A percentile compares a stretch with the other conserved stretches of the same genome.
Evolutionary conservation across 2,329 filamentous ascomycete genomes (phyloP).

Genomic region (Epichloe glyceriae): DNA sequence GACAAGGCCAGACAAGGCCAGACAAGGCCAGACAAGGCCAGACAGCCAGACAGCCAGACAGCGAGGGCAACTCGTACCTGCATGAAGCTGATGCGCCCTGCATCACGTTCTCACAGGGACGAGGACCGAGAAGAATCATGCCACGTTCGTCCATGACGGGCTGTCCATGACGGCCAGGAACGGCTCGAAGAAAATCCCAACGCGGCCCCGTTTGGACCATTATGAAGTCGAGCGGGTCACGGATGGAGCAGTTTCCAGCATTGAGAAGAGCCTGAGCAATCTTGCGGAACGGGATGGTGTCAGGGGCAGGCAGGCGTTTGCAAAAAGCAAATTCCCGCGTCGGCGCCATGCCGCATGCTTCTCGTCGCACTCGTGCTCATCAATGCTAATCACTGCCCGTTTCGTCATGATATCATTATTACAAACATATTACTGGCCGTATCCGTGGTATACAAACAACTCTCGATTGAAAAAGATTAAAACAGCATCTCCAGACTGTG

Average conservation of each 20-base stretch:
- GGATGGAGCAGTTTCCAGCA: background rate
- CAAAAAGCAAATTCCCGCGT: background rate
- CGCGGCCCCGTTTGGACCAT: background rate
- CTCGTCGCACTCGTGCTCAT: background rate
- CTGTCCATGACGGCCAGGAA: background rate
- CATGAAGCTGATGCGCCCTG: background rate
- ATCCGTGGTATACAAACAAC: too few species aligned
- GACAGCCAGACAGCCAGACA: background rate
- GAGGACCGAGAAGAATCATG: too few species aligned
- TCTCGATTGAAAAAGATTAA: too few species aligned
- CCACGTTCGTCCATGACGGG: too few species aligned
- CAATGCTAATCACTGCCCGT: background rate
- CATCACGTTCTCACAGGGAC: background rate
- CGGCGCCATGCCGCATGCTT: background rate
- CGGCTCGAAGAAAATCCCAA: background rate
- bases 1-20: background rate
- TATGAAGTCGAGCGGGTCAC: background rate
- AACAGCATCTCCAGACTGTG: too few species aligned
- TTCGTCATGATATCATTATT: background rate
- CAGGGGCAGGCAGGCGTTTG: background rate
- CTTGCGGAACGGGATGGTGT: background rate
- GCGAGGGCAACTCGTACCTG: background rate
- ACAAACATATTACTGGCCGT: too few species aligned
- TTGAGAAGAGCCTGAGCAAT: slow-evolving; percentile 2
- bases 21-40: background rate